Evolutionary conservation across 176 grass and related monocot genomes (phyloP).

Genomic region (Canna indica): DNA sequence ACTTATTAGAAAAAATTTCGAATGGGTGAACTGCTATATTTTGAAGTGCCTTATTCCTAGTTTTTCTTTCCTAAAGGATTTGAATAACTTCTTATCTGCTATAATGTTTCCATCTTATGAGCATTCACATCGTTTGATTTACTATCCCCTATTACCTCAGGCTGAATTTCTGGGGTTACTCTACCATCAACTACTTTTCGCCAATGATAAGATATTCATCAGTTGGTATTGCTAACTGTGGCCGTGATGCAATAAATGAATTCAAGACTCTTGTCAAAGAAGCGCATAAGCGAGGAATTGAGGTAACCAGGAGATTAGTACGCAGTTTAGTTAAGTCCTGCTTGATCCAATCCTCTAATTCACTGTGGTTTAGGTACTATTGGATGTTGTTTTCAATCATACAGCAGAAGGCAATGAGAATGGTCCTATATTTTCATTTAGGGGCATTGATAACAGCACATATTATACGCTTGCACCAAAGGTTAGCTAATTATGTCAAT

Average conservation of each 20-base stretch:
- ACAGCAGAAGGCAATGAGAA: constrained; percentile 99
- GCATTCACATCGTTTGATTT: background rate
- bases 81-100: background rate
- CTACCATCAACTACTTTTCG: constrained; percentile 86
- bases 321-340: constrained; percentile 3
- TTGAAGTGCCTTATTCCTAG: background rate
- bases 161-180: constrained; percentile 98
- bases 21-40: background rate
- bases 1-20: background rate
- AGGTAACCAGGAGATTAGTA: constrained; percentile 41
- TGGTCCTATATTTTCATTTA: constrained; percentile 86
- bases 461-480: constrained; percentile 99
- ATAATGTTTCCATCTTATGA: background rate
- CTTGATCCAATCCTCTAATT: background rate
- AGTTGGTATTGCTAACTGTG: constrained; percentile 41
- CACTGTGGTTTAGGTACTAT: constrained; percentile 45
- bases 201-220: constrained; percentile 88
- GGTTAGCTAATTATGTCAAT: constrained; percentile 27
- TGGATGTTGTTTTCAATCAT: constrained; percentile 99
- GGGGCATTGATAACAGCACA: constrained; percentile 85
- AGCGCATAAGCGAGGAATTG: constrained; percentile 87
- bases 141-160: constrained; percentile 31
- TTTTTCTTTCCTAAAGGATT: background rate
- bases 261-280: constrained; percentile 82
- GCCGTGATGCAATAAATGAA: constrained; percentile 78